A percentile compares a stretch with the other conserved stretches of the same genome.
Evolutionary conservation across 352 stramenopile species (phyloP).

Genomic region (Phytophthora capsici): DNA sequence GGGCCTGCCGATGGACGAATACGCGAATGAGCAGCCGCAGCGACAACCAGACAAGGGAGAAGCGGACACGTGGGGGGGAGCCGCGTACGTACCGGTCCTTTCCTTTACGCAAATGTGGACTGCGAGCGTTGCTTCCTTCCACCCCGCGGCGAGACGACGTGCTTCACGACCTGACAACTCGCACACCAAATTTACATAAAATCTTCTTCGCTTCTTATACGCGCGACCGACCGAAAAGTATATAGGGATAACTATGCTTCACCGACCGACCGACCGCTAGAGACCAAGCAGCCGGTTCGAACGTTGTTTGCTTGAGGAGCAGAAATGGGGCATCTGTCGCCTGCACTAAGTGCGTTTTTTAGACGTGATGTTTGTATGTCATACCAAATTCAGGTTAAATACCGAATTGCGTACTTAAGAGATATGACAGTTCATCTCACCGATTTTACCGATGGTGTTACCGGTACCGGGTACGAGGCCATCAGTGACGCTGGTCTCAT

Average conservation of each 20-base stretch:
- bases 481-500: neutral
- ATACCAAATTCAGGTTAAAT: neutral
- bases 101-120: constrained; percentile 42
- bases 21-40: constrained; percentile 39
- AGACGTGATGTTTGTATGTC: constrained; percentile 3
- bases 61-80: constrained; percentile 4
- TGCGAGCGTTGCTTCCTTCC: constrained; percentile 32
- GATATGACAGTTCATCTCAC: too few species aligned
- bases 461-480: too few species aligned
- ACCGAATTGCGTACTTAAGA: too few species aligned
- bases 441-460: too few species aligned
- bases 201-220: constrained; percentile 29
- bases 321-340: constrained; percentile 12
- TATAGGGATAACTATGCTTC: neutral
- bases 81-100: constrained; percentile 29
- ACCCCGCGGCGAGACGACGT: constrained; percentile 25
- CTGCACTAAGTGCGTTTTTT: constrained; percentile 7
- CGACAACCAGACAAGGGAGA: constrained; percentile 12
- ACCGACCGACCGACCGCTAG: constrained; percentile 13
- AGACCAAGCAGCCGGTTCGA: constrained; percentile 20
- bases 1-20: constrained; percentile 41
- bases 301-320: constrained; percentile 11
- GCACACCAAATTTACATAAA: constrained; percentile 10
- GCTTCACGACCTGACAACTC: constrained; percentile 31
- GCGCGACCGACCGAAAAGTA: constrained; percentile 10